Evolutionary conservation across 2,329 filamentous ascomycete species (phyloP), one percentile per base, ranked within the genome.

Genomic region (Penicillium sclerotiorum): DNA sequence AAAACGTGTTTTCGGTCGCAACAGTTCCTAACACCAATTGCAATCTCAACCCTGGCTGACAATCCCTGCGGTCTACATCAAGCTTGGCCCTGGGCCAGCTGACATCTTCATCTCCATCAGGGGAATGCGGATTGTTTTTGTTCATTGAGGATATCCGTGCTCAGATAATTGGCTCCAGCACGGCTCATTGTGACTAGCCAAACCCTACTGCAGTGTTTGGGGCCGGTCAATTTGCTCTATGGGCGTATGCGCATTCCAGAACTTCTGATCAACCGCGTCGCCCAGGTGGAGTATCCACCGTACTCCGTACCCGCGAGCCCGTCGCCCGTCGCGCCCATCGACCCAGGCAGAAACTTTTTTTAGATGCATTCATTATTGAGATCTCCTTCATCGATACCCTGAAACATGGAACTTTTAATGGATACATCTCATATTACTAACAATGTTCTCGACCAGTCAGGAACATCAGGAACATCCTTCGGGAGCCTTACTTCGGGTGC

Each of bases 311-410:
- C 28, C 11, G 12, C 8, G 15, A 18, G 15, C 7, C 15, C 15
- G 9, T 17, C n/a, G 6, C 33, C 15, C n/a, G 20, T 9, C 15
- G 13, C 15, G 8, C n/a, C 22, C 12, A 7, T 18, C 12, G 3
- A 11, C 27, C 18, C 27, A 43, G 40, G 40, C 40, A 43, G 40
- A 43, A 43, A 23, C 40, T 27, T 43, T 42, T 41, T 21, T 17
- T 15, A 33, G 25, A 12, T 28, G 25, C 25, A 28, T 39, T 27
- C 13, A 11, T 11, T 7, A 11, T 28, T n/a, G 23, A 32, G 8
- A 7, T 32, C 12, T 8, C 33, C n/a, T 18, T 17, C 17, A 17
- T 7, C 30, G 25, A 13, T 28, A 28, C 25, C n/a, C n/a, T n/a
- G 25, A 2, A 28, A 28, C 13, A 28, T 28, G 3, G 13, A 28